Evolutionary conservation across 2,329 filamentous ascomycete genomes (phyloP).

Genomic region (Hymenoscyphus infarciens): DNA sequence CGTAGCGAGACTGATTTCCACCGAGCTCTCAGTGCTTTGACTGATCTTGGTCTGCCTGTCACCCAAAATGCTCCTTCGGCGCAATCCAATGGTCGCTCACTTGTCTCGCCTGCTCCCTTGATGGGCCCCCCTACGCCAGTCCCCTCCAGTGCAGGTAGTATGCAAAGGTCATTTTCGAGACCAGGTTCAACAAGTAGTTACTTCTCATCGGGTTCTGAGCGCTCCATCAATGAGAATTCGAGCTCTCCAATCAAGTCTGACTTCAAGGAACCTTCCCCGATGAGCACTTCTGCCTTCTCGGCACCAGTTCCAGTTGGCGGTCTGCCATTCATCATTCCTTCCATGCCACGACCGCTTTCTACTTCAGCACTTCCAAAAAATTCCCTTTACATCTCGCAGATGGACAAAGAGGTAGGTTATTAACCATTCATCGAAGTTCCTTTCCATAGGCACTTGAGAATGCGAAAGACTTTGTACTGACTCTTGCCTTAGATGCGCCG

Average conservation of each 20-base stretch:
- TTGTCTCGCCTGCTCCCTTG: constrained; percentile 16
- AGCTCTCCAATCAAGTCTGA: not conserved
- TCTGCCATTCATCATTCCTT: not conserved
- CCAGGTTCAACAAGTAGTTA: constrained; percentile 7
- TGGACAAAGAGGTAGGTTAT: constrained; percentile 21
- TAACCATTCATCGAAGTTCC: no score
- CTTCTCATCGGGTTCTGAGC: not conserved
- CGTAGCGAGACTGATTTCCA: constrained; percentile 37
- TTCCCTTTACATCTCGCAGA: constrained; percentile 20
- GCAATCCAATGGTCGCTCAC: constrained; percentile 3
- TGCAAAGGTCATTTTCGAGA: constrained; percentile 5
- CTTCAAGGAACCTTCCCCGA: constrained; percentile 13
- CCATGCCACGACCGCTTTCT: constrained; percentile 13
- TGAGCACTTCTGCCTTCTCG: constrained; percentile 15
- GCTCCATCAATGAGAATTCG: not conserved
- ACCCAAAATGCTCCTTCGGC: constrained; percentile 16
- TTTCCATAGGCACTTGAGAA: not conserved
- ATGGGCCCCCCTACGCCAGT: constrained; percentile 10
- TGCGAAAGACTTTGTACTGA: not conserved
- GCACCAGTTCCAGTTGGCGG: constrained; percentile 8
- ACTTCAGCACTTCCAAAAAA: constrained; percentile 5
- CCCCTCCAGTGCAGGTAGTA: constrained; percentile 5
- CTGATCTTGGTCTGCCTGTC: constrained; percentile 36
- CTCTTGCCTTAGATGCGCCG: not conserved
- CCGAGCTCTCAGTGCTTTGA: constrained; percentile 28